A percentile compares a stretch with the other conserved stretches of the same genome.
phyloP scores from a whole-genome alignment of 2,329 filamentous ascomycete species.

The Microdochium nivale region DNA sequence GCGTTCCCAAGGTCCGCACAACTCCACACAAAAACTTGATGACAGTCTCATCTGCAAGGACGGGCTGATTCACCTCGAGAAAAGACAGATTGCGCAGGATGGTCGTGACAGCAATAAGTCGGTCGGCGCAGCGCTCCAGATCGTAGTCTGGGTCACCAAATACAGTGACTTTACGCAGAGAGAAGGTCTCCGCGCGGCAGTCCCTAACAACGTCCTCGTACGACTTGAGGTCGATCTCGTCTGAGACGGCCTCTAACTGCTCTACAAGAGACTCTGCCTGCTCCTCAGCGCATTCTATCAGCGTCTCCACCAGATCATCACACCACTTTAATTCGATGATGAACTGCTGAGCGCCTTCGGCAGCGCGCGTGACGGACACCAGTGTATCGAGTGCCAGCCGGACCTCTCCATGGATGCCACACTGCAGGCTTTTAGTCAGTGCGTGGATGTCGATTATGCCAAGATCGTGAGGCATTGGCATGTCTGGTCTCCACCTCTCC shows the following conservation, averaged over 20 bases:
- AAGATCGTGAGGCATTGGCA: conserved; percentile 68
- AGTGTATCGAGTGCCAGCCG: conserved; percentile 81
- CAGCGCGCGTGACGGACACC: conserved; percentile 55
- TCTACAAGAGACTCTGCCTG: conserved; percentile 80
- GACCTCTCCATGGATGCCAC: conserved; percentile 83
- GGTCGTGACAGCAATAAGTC: conserved; percentile 82
- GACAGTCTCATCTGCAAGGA: conserved; percentile 68
- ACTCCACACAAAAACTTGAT: conserved; percentile 77
- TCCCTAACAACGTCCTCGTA: conserved; percentile 83
- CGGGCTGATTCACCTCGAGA: conserved; percentile 59
- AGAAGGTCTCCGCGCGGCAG: conserved; percentile 66
- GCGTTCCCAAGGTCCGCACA: conserved; percentile 80
- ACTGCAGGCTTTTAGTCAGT: conserved; percentile 81
- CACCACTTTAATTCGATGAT: conserved; percentile 62
- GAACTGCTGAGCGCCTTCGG: conserved; percentile 53
- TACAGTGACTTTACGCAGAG: conserved; percentile 61
- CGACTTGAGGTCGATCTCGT: conserved; percentile 71
- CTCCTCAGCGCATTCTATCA: conserved; percentile 86
- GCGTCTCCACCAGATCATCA: conserved; percentile 79
- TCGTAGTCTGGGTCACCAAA: conserved; percentile 74
- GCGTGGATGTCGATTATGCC: conserved; percentile 87
- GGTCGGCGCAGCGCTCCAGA: conserved; percentile 77
- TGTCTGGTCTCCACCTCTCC: conserved; percentile 59
- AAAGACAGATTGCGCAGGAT: conserved; percentile 92
- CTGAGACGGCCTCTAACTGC: conserved; percentile 75